Base-by-base conservation (phyloP, 106 monocot genomes). In the Dendrobium huoshanense region DNA sequence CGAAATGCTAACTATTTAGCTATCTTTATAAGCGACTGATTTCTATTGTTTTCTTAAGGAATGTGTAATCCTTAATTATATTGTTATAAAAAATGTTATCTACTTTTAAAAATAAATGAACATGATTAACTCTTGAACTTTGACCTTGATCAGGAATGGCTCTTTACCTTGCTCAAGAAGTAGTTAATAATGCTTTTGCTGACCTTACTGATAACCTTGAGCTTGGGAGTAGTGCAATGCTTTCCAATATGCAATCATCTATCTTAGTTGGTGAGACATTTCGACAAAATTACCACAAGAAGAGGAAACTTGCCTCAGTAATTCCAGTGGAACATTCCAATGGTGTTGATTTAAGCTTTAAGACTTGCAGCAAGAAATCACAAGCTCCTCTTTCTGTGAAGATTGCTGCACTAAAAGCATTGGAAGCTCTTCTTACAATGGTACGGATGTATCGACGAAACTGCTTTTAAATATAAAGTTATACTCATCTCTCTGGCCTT, bases 391-490 rank as follows among this genome's bases (percentile, higher is more conserved):
- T 89, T 72, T 86, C 88, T 79, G 92, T 98, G 72, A 91, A 91
- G 75, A 85, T 95, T 75, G 92, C 89, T 77, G 98, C 92, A 64
- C 79, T 98, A 22, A 81, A 67, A 80, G 85, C 98, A 83, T 65
- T 98, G 61, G 91, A 90, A 82, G 81, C 88, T 81, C 98, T 98
- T 84, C 76, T 98, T 20, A 88, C 88, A 56, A 89, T 92, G 91
- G 98, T 98, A 87, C 77, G 87, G 70, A 64, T 80, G 18, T 31
- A 16, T 59, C 25, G 44, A 20, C 45, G 45, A 75, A 47, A 19
- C 1, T 25, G 1, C 37, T 37, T 27, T 11, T 67, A 27, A 67
- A 11, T 31, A 67, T 67, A 27, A 67, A 67, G 27, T 64, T n/a
- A 29, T 41, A 4, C 4, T 6, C 6, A 65, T 55, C 18, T 17